Evolutionary conservation across 1,139 yeast genomes (phyloP).

Genomic region (Saccharomyces hybrid): DNA sequence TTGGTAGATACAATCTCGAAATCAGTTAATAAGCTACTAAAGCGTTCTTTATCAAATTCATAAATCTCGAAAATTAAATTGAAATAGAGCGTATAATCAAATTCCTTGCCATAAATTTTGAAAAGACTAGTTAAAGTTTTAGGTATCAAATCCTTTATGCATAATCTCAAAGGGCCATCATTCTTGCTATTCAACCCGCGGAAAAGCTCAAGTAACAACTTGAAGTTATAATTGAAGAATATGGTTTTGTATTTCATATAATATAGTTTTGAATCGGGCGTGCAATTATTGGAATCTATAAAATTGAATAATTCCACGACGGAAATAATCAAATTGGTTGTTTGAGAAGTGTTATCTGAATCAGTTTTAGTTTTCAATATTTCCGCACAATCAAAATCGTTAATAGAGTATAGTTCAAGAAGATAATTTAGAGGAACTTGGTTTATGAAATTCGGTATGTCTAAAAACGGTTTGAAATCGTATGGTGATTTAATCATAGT

Average conservation of each 20-base stretch:
- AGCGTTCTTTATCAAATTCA: constrained; percentile 8
- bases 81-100: constrained; percentile 22
- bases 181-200: background rate
- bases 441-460: constrained; percentile 22
- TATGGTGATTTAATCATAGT: constrained; percentile 26
- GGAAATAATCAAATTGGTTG: constrained; percentile 6
- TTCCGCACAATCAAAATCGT: constrained; percentile 18
- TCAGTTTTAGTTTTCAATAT: constrained; percentile 4
- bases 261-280: constrained; percentile 14
- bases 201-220: constrained; percentile 10
- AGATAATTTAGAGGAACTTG: constrained; percentile 23
- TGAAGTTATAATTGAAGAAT: constrained; percentile 24
- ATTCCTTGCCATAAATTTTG: constrained; percentile 27
- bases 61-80: constrained; percentile 17
- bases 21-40: constrained; percentile 12
- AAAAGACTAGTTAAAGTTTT: constrained; percentile 9
- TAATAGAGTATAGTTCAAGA: constrained; percentile 31
- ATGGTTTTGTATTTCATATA: constrained; percentile 26
- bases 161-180: background rate
- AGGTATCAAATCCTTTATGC: constrained; percentile 1
- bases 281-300: constrained; percentile 9
- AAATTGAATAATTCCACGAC: constrained; percentile 7
- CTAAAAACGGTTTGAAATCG: constrained; percentile 27
- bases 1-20: constrained; percentile 22
- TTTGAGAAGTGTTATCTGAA: constrained; percentile 15